These are phyloP conservation scores for Kwoniella heveanensis DNA, from an alignment of 768 basidiomycete genomes.

Conservation along the genomic window DNA sequence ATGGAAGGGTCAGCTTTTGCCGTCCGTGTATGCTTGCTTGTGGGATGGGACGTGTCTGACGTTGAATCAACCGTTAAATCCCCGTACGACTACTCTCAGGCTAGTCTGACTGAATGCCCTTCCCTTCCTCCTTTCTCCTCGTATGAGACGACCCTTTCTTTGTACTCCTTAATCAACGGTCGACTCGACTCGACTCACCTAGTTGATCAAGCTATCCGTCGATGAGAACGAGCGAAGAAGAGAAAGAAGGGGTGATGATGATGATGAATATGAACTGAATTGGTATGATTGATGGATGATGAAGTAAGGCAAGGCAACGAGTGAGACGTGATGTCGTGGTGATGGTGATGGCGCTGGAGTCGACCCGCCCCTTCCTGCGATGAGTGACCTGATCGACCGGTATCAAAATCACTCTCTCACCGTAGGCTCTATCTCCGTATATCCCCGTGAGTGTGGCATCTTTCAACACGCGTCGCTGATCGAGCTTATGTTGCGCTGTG, in stretches of 20 bases:
- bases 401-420: constrained; percentile 8
- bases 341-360: background rate
- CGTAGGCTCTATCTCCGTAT: constrained; percentile 2
- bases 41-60: constrained; percentile 9
- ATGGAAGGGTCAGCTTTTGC: constrained; percentile 6
- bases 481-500: constrained; percentile 9
- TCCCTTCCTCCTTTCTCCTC: background rate
- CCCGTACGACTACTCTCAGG: background rate
- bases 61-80: constrained; percentile 4
- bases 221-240: background rate
- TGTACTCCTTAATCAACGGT: background rate
- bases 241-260: constrained; percentile 4
- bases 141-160: constrained; percentile 6
- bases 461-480: constrained; percentile 18
- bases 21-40: background rate
- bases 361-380: background rate
- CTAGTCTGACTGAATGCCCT: background rate
- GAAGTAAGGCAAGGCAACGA: background rate
- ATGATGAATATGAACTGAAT: constrained; percentile 3
- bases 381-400: background rate
- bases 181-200: background rate
- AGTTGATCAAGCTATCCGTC: background rate
- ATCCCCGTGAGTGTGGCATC: constrained; percentile 21
- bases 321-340: background rate
- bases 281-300: constrained; percentile 15